Base-by-base conservation (phyloP, 2,329 filamentous ascomycete species). In the Pseudonectria foliicola region DNA sequence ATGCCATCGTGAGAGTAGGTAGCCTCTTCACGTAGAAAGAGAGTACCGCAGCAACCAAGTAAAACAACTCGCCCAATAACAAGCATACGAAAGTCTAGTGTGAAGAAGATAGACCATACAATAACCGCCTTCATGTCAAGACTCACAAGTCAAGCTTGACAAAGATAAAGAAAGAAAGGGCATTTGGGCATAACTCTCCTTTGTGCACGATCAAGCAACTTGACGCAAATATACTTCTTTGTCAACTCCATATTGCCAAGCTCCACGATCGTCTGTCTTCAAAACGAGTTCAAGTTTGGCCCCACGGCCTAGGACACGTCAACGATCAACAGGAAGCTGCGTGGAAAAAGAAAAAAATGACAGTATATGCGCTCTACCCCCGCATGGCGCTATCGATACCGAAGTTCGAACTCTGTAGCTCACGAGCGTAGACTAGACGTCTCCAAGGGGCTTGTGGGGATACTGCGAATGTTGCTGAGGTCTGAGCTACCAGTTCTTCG, bases 401-500 rank as follows among this genome's bases (percentile, higher is more conserved):
- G 18, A n/a, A 21, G 18, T 21, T 21, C 18, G 5, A 6, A 21
- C 18, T 21, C 18, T 21, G 18, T 8, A 21, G 18, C 8, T 41
- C 33, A 13, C 50, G 39, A 61, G 36, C 54, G 56, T 34, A 53
- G 55, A 34, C 46, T 48, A 12, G 54, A 45, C 7, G 38, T 49
- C 29, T 77, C 73, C 23, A 75, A 63, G 2, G 77, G 77, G 50
- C 77, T 81, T 24, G 69, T 61, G 4, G 77, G 75, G 33, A 67
- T 62, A 59, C 77, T 80, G 41, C 72, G 64, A 31, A 68, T 55
- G 31, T 62, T 65, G 45, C 69, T 68, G 38, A 95, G 64, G 56
- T 95, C 90, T 13, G 83, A 77, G 60, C 87, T 95, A 29, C 80
- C 85, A 11, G 88, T 94, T 59, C 85, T 82, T 54, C 85, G 73